phyloP scores from a whole-genome alignment of 1,284 basidiomycete species.

The Pseudozyma sp. region DNA sequence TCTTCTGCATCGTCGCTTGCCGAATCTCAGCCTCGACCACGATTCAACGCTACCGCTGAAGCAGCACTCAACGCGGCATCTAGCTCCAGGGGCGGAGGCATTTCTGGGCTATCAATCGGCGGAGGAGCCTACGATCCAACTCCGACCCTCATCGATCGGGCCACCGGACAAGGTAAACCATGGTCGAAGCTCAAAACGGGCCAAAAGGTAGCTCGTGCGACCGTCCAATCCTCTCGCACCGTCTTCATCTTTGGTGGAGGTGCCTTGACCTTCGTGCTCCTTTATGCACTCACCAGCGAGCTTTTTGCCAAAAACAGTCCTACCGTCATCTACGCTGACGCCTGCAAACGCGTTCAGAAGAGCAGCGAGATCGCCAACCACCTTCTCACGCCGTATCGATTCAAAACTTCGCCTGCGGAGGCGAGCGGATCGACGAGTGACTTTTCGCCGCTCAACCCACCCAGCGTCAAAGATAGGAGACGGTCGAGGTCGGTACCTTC shows the following conservation, averaged over 20 bases:
- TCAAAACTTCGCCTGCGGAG: conserved; percentile 49
- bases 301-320: conserved; percentile 92
- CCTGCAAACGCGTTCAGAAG: conserved; percentile 83
- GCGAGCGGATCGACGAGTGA: conserved; percentile 34
- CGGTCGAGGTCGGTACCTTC: conserved; percentile 54
- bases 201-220: conserved; percentile 86
- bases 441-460: conserved; percentile 57
- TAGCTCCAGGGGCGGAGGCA: conserved; percentile 28
- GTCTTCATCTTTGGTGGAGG: conserved; percentile 81
- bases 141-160: conserved; percentile 40
- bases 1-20: conserved; percentile 34
- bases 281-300: conserved; percentile 87
- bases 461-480: conserved; percentile 39
- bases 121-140: conserved; percentile 16
- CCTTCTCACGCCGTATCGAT: conserved; percentile 58
- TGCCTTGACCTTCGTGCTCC: conserved; percentile 74
- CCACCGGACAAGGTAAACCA: conserved; percentile 65
- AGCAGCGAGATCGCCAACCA: conserved; percentile 72
- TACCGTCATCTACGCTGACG: conserved; percentile 85
- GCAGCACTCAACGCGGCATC: conserved; percentile 44
- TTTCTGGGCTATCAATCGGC: conserved; percentile 30
- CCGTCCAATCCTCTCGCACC: conserved; percentile 78
- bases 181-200: conserved; percentile 85
- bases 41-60: conserved; percentile 47
- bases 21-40: conserved; percentile 24